A percentile compares a stretch with the other conserved stretches of the same genome.
Conservation (phyloP, 2,329 filamentous ascomycete species). For the Parasarocladium wereldwijsianum region DNA sequence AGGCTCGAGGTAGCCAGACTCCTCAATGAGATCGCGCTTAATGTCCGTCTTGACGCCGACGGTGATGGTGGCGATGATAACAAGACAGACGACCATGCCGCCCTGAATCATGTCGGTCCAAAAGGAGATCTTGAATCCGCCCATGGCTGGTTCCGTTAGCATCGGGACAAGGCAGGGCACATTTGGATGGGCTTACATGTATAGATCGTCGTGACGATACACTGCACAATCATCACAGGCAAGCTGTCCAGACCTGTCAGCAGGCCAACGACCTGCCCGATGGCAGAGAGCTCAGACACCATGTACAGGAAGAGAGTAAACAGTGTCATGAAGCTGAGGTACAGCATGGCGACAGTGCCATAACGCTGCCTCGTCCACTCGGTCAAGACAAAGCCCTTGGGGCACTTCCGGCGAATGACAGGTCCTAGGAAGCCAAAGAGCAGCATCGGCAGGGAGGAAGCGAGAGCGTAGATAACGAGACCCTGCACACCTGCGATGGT, state of each 20-base stretch:
- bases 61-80: constrained; percentile 64
- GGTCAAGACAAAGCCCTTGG: constrained; percentile 71
- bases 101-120: constrained; percentile 74
- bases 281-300: constrained; percentile 68
- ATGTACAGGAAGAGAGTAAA: constrained; percentile 79
- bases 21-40: constrained; percentile 49
- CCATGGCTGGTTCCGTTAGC: constrained; percentile 40
- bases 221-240: constrained; percentile 64
- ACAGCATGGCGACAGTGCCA: constrained; percentile 52
- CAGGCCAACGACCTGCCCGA: constrained; percentile 63
- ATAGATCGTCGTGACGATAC: constrained; percentile 66
- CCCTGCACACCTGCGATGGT: constrained; percentile 70
- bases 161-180: not conserved
- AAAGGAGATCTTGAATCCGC: constrained; percentile 74
- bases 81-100: constrained; percentile 58
- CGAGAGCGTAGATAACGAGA: constrained; percentile 59
- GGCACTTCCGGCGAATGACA: constrained; percentile 65
- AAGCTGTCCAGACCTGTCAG: constrained; percentile 63
- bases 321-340: constrained; percentile 63
- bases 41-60: constrained; percentile 63
- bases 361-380: constrained; percentile 75
- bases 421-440: constrained; percentile 62
- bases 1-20: constrained; percentile 53
- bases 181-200: constrained; percentile 40
- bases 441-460: constrained; percentile 58